phyloP scores from a whole-genome alignment of 1,139 yeast species.

The Protomyces inundatus region DNA sequence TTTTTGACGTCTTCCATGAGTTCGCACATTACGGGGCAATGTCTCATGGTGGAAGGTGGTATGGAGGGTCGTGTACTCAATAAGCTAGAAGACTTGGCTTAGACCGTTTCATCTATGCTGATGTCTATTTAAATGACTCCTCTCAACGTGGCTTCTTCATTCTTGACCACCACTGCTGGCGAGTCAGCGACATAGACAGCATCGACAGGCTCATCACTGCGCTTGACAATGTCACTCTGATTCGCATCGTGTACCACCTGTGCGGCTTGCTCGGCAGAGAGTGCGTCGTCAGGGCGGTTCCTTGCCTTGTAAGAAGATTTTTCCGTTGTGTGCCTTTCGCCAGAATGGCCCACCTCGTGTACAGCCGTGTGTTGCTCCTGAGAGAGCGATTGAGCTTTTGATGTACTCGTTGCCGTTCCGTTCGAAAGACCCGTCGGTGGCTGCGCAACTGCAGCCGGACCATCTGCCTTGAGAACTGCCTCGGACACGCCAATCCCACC shows the following conservation, averaged over 20 bases:
- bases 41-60: slow-evolving; percentile 22
- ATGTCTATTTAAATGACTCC: background rate
- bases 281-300: background rate
- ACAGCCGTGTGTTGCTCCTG: background rate
- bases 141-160: background rate
- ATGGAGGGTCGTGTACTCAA: slow-evolving; percentile 24
- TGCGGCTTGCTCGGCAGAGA: background rate
- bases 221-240: background rate
- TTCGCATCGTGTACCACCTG: background rate
- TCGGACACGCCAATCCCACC: slow-evolving; percentile 23
- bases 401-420: background rate
- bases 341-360: background rate
- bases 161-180: background rate
- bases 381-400: background rate
- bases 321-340: background rate
- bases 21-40: slow-evolving; percentile 22
- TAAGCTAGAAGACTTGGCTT: background rate
- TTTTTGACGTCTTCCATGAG: slow-evolving; percentile 7
- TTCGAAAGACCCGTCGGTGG: slow-evolving; percentile 14
- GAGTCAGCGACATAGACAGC: slow-evolving; percentile 12
- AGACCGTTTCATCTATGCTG: background rate
- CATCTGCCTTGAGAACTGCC: slow-evolving; percentile 5
- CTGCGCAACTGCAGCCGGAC: background rate
- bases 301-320: background rate
- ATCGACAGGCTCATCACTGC: slow-evolving; percentile 2